phyloP scores from a whole-genome alignment of 768 basidiomycete species.

The Auricularia auricula-judae region DNA sequence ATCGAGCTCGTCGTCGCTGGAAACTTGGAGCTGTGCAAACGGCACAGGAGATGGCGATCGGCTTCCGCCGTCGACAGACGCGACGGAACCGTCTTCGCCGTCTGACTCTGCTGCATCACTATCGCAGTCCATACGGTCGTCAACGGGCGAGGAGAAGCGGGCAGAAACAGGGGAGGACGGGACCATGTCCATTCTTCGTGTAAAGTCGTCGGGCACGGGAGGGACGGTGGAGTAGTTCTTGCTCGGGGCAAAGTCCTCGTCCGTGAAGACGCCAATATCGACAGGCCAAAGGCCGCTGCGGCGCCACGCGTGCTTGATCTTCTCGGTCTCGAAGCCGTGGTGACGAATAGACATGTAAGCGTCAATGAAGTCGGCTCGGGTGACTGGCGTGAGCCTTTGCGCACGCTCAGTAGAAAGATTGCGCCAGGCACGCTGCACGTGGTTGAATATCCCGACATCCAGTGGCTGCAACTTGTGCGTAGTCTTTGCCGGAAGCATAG shows the following conservation, averaged over 20 bases:
- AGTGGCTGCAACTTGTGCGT: conserved; percentile 34
- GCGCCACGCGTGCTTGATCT: background rate
- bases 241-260: background rate
- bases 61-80: background rate
- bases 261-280: background rate
- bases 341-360: background rate
- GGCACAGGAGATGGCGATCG: background rate
- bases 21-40: background rate
- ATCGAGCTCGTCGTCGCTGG: no score
- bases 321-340: background rate
- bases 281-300: background rate
- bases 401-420: conserved; percentile 15
- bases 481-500: conserved; percentile 27
- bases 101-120: background rate
- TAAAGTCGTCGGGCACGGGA: background rate
- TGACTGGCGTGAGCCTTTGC: background rate
- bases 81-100: background rate
- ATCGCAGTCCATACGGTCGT: background rate
- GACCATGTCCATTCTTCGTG: background rate
- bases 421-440: conserved; percentile 19
- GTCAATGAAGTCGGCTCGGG: background rate
- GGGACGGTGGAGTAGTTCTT: background rate
- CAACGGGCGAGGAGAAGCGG: background rate
- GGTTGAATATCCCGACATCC: conserved; percentile 30
- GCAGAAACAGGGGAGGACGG: background rate